Evolutionary conservation across 176 grass and related monocot genomes (phyloP).

Genomic region (Juncus inflexus): DNA sequence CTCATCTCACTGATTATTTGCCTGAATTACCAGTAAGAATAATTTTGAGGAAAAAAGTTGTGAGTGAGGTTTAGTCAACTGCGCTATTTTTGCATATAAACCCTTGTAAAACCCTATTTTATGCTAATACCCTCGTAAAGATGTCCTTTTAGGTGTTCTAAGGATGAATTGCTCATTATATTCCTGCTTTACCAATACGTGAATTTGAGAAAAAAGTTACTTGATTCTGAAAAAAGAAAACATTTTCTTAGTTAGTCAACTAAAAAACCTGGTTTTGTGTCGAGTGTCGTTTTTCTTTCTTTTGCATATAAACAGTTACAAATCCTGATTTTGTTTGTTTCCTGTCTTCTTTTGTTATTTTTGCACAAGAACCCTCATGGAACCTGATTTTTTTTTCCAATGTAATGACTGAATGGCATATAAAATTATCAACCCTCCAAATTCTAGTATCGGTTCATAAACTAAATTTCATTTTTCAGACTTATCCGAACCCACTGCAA

Average conservation of each 20-base stretch:
- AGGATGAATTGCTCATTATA: neutral
- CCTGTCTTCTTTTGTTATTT: neutral
- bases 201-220: no score
- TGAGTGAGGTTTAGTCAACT: neutral
- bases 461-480: slow-evolving; percentile 40
- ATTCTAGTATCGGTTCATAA: neutral
- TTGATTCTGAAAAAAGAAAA: no score
- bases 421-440: neutral
- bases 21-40: slow-evolving; percentile 63
- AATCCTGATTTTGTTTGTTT: neutral
- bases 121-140: neutral
- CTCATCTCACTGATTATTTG: slow-evolving; percentile 79
- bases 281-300: neutral
- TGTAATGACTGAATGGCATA: neutral
- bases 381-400: neutral
- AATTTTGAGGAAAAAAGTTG: neutral
- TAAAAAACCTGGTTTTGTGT: no score
- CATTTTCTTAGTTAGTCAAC: no score
- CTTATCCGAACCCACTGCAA: slow-evolving; percentile 84
- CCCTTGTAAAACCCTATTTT: slow-evolving; percentile 6
- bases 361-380: neutral
- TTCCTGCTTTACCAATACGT: no score
- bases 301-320: neutral
- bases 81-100: slow-evolving; percentile 1
- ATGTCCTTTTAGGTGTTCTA: neutral